Conservation (phyloP, 352 stramenopile species). For the Globisporangium polare region DNA sequence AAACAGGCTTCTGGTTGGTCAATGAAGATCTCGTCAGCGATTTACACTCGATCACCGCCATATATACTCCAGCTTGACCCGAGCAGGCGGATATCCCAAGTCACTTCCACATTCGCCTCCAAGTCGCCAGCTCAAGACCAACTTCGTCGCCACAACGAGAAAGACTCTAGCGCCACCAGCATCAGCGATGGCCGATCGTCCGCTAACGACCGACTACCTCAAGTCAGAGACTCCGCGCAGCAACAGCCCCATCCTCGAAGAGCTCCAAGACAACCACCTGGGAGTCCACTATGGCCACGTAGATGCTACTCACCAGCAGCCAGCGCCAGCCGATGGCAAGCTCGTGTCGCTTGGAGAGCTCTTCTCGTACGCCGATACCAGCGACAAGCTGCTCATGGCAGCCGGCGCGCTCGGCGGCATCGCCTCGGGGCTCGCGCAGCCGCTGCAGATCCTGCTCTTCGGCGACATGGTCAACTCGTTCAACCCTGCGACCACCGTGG, state of each 20-base stretch:
- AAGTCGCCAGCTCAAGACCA: not conserved
- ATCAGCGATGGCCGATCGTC: too few species aligned
- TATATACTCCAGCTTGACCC: too few species aligned
- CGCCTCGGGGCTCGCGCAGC: slow-evolving; percentile 15
- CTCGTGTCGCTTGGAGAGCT: slow-evolving; percentile 42
- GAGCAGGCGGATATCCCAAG: too few species aligned
- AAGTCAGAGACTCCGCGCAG: slow-evolving; percentile 5
- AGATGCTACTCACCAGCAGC: slow-evolving; percentile 9
- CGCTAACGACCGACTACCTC: not conserved
- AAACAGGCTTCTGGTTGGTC: not conserved
- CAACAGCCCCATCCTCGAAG: not conserved
- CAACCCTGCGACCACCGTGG: slow-evolving; percentile 14
- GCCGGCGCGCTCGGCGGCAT: slow-evolving; percentile 16
- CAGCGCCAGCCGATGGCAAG: slow-evolving; percentile 19
- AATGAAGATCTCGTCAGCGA: too few species aligned
- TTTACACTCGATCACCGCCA: too few species aligned
- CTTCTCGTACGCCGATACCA: slow-evolving; percentile 38
- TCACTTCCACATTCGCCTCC: too few species aligned
- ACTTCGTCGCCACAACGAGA: not conserved
- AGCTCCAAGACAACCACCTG: slow-evolving; percentile 9
- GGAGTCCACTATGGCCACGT: slow-evolving; percentile 7
- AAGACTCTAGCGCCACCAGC: not conserved
- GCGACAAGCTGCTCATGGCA: slow-evolving; percentile 24
- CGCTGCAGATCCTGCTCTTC: slow-evolving; percentile 32
- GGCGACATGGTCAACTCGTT: slow-evolving; percentile 35